Evolutionary conservation across 495 filamentous ascomycete species (phyloP).

Genomic region (Neurospora sp.): DNA sequence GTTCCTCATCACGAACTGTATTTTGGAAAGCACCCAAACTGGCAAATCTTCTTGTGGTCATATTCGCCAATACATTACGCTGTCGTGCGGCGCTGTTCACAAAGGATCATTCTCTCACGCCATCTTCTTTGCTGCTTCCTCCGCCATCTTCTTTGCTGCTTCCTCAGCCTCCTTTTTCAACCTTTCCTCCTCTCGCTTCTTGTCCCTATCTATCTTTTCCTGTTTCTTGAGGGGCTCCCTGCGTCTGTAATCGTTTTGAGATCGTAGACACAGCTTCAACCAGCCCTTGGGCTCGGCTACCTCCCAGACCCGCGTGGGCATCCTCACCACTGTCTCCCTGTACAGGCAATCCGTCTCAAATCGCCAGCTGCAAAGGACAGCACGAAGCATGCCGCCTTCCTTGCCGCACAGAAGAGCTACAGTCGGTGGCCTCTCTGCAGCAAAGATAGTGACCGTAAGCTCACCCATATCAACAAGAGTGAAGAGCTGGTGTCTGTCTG

Average conservation of each 20-base stretch:
- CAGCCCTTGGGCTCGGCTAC: not conserved
- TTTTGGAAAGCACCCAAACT: not conserved
- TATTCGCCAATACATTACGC: not conserved
- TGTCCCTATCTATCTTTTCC: not conserved
- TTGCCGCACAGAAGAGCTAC: constrained; percentile 22
- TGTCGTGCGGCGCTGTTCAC: not conserved
- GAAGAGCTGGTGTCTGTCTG: constrained; percentile 10
- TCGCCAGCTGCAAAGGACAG: constrained; percentile 29
- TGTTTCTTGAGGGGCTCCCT: not conserved
- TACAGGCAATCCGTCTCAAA: constrained; percentile 18
- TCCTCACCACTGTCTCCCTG: constrained; percentile 28
- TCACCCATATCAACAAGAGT: constrained; percentile 31
- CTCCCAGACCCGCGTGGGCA: constrained; percentile 14
- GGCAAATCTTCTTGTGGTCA: not conserved
- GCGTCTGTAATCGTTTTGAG: not conserved
- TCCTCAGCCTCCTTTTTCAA: not conserved
- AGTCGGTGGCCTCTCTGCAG: constrained; percentile 22
- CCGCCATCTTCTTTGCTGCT: not conserved
- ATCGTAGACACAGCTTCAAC: not conserved
- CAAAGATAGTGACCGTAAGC: constrained; percentile 28
- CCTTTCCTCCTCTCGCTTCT: not conserved
- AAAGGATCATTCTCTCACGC: not conserved
- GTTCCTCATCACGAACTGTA: not conserved
- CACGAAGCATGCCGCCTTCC: constrained; percentile 33
- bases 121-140: not conserved